A percentile compares a stretch with the other conserved stretches of the same genome.
Conservation (phyloP, 495 filamentous ascomycete species). For the Rhypophila decipiens region DNA sequence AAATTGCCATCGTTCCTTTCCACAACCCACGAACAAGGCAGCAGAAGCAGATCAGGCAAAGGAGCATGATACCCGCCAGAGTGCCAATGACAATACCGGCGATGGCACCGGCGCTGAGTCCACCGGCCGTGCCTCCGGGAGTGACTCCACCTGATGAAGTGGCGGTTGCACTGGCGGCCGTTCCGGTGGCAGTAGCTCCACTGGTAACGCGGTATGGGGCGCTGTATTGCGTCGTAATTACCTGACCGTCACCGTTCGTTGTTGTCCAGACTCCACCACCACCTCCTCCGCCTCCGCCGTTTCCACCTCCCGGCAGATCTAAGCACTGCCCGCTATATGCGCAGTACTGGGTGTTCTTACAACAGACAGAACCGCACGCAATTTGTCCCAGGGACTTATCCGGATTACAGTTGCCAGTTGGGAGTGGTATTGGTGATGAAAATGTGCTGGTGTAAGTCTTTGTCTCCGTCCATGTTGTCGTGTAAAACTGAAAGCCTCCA, state of each 20-base stretch:
- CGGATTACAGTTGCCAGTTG: conserved; percentile 49
- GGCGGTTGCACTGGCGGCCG: conserved; percentile 40
- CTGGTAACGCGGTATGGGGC: conserved; percentile 69
- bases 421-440: conserved; percentile 35
- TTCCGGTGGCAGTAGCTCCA: conserved; percentile 35
- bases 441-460: conserved; percentile 62
- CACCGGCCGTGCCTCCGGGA: conserved; percentile 33
- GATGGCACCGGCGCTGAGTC: conserved; percentile 77
- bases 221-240: conserved; percentile 41
- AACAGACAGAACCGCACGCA: conserved; percentile 70
- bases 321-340: conserved; percentile 41
- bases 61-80: conserved; percentile 65
- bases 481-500: conserved; percentile 55
- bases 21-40: conserved; percentile 62
- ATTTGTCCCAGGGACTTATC: conserved; percentile 49
- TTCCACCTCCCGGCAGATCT: conserved; percentile 19
- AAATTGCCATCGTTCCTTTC: conserved; percentile 56
- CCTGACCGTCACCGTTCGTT: conserved; percentile 26
- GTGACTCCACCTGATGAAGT: conserved; percentile 27
- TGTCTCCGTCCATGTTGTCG: conserved; percentile 68
- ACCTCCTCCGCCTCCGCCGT: conserved; percentile 21
- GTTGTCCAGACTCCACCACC: conserved; percentile 32
- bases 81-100: conserved; percentile 92
- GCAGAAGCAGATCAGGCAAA: conserved; percentile 69
- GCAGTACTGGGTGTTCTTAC: conserved; percentile 66